A percentile compares a stretch with the other conserved stretches of the same genome.
phyloP scores from a whole-genome alignment of 1,284 basidiomycete species.

The Macrocystidia cucumis region DNA sequence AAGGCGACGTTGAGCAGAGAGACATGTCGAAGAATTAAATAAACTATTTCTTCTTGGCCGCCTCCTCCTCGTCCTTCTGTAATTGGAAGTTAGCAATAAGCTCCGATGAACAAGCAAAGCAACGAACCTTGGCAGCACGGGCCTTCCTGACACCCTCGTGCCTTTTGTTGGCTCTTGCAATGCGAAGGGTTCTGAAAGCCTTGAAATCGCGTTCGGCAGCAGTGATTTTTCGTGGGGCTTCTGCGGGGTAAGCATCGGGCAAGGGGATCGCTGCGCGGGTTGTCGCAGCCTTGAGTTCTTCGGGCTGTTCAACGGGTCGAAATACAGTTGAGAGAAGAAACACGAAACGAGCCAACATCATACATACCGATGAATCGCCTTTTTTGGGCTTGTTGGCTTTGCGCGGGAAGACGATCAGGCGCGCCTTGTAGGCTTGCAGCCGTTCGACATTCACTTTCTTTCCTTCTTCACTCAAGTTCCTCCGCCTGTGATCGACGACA shows the following conservation, averaged over 20 bases:
- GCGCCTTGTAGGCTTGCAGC: constrained; percentile 89
- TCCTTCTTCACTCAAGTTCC: constrained; percentile 97
- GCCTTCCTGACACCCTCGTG: constrained; percentile 85
- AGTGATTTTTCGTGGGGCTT: constrained; percentile 92
- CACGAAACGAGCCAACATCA: no score
- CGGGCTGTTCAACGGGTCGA: constrained; percentile 42
- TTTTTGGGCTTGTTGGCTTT: constrained; percentile 95
- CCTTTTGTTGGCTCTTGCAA: constrained; percentile 78
- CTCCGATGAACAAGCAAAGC: constrained; percentile 2
- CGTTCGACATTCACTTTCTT: constrained; percentile 94
- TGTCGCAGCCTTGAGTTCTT: constrained; percentile 78
- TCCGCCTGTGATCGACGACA: constrained; percentile 95
- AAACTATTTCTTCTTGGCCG: constrained; percentile 85
- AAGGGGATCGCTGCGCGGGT: constrained; percentile 71
- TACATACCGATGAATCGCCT: constrained; percentile 82
- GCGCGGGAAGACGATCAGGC: constrained; percentile 90
- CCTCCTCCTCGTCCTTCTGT: constrained; percentile 89
- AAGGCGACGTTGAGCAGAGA: no score
- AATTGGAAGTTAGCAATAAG: constrained; percentile 10
- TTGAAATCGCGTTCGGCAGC: constrained; percentile 85
- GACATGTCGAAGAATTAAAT: constrained; percentile 15
- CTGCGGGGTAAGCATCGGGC: constrained; percentile 60
- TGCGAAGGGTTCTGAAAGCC: constrained; percentile 87
- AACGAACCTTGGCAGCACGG: constrained; percentile 69
- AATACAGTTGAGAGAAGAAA: constrained; percentile 6